phyloP scores from a whole-genome alignment of 805 yeast genomes.

The Kuraishia borneana region DNA sequence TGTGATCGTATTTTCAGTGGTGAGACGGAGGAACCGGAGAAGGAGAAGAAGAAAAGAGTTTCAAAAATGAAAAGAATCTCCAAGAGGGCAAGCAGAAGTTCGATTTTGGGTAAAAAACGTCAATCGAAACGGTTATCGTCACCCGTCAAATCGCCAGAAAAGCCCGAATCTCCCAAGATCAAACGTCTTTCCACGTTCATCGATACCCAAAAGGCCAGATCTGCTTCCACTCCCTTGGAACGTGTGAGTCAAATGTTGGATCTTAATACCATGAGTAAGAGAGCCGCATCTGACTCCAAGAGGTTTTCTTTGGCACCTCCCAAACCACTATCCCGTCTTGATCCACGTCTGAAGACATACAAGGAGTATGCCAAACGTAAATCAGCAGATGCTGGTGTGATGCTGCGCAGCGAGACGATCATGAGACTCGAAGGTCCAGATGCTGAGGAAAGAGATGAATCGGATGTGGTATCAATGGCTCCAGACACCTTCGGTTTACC shows the following conservation, averaged over 20 bases:
- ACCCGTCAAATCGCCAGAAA: not conserved
- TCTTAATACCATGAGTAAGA: constrained; percentile 25
- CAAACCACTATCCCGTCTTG: constrained; percentile 44
- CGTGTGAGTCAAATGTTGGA: constrained; percentile 28
- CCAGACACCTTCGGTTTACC: constrained; percentile 1
- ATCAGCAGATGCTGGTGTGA: constrained; percentile 29
- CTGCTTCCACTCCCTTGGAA: constrained; percentile 19
- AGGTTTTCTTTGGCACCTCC: constrained; percentile 26
- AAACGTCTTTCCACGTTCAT: constrained; percentile 3
- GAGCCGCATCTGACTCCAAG: constrained; percentile 30
- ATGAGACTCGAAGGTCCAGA: constrained; percentile 2
- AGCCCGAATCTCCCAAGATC: not conserved
- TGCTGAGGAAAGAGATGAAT: not conserved
- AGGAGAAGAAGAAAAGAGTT: constrained; percentile 32
- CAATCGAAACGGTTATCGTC: constrained; percentile 2
- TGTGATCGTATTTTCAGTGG: constrained; percentile 71
- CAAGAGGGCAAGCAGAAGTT: constrained; percentile 11
- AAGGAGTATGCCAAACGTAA: constrained; percentile 30
- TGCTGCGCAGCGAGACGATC: constrained; percentile 4
- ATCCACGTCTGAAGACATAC: constrained; percentile 43
- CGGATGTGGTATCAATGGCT: not conserved
- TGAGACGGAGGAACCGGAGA: constrained; percentile 43
- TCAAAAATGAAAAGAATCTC: constrained; percentile 26
- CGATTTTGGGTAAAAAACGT: constrained; percentile 15
- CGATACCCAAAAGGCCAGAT: constrained; percentile 14